Base-by-base conservation (phyloP, 768 basidiomycete genomes). In the Amanita subjunquillea region DNA sequence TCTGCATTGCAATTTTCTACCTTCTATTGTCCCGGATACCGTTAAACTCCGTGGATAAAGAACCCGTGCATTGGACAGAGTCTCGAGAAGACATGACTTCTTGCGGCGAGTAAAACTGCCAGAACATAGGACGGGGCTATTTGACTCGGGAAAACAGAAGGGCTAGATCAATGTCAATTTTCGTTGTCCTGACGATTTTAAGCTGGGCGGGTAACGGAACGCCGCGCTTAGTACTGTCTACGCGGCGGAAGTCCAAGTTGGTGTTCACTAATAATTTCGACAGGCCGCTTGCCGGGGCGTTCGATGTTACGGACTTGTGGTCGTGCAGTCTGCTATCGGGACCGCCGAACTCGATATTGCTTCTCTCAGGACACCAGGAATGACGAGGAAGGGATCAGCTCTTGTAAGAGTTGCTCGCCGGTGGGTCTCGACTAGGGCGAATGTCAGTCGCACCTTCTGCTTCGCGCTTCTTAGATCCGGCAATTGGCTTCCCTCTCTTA, bases 111-210 rank as follows among this genome's bases (percentile, higher is more conserved):
- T 0, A 41, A 34, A 34, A 10, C 10, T 32, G 32, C 10, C 32
- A 32, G 32, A 34, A 34, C 10, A 34, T 34, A 34, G 13, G 34
- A 41, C 39, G 39, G 22, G n/a, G 10, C 7, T 41, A 41, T 22
- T 41, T 41, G 39, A 20, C 39, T 20, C n/a, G n/a, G 39, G 39
- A 41, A 41, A 41, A 41, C 22, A 22, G 22, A 41, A 17, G 39
- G 17, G 8, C 17, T 41, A 20, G 39, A 41, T 41, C 20, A n/a
- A 20, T 41, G 39, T 41, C 39, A 41, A 6, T 22, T 41, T 15
- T 34, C 48, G 48, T 48, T 27, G 48, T 48, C 48, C 38, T 48
- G 48, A 37, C 48, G 36, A 48, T 48, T 48, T 29, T 48, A 48
- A 48, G 37, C 48, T 34, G n/a, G 5, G 29, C 32, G 48, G 48